Percentiles rank a stretch among this genome's conserved stretches.
Evolutionary conservation across 2,329 filamentous ascomycete species (phyloP).

Genomic region (Arthrobotrys iridis): DNA sequence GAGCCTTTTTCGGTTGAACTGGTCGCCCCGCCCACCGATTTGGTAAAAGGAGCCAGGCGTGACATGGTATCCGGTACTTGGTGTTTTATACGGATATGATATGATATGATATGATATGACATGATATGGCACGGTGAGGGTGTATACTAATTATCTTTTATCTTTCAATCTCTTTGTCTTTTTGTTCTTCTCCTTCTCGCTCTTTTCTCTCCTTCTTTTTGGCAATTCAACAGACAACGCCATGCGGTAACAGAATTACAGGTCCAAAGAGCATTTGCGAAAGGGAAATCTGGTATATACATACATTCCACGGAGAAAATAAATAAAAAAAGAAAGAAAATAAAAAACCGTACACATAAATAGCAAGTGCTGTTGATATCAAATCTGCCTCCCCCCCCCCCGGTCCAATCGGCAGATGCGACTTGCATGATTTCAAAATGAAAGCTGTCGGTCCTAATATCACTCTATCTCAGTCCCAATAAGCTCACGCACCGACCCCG

Average conservation of each 20-base stretch:
- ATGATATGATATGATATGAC: too few species aligned
- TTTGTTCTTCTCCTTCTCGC: background rate
- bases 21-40: background rate
- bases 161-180: slow-evolving; percentile 4
- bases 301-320: slow-evolving; percentile 29
- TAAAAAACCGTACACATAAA: too few species aligned
- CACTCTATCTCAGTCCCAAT: background rate
- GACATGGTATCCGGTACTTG: too few species aligned
- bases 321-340: slow-evolving; percentile 3
- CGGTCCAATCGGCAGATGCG: slow-evolving; percentile 9
- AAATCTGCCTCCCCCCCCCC: background rate
- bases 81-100: too few species aligned
- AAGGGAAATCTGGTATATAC: slow-evolving; percentile 44
- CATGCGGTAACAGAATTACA: slow-evolving; percentile 23
- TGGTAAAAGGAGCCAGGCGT: too few species aligned
- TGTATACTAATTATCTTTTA: background rate
- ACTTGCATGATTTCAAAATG: slow-evolving; percentile 1
- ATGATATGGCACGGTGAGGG: too few species aligned
- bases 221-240: slow-evolving; percentile 45
- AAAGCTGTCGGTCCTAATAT: background rate
- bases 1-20: slow-evolving; percentile 22
- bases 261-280: slow-evolving; percentile 11
- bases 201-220: slow-evolving; percentile 13
- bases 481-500: slow-evolving; percentile 44
- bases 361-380: background rate